Conservation (phyloP, 345 rosid species). For the Gossypium australe region DNA sequence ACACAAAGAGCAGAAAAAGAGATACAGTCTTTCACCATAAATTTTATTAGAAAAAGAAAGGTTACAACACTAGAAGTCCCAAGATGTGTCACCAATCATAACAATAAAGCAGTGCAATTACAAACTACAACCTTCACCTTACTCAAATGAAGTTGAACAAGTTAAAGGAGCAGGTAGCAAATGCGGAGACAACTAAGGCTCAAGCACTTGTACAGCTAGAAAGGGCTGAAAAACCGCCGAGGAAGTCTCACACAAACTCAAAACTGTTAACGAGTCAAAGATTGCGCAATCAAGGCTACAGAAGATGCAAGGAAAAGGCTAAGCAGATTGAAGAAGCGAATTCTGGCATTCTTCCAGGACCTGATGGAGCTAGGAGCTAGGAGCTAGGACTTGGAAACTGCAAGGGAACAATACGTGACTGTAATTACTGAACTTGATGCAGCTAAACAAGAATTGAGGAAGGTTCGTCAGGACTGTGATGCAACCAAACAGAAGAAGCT, state of each 20-base stretch:
- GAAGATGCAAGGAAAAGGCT: constrained; percentile 59
- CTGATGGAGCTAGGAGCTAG: constrained; percentile 30
- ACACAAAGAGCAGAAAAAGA: too few species aligned
- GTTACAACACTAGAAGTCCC: too few species aligned
- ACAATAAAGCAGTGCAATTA: too few species aligned
- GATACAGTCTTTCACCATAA: too few species aligned
- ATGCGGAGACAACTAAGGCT: constrained; percentile 63
- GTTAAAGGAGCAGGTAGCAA: constrained; percentile 68
- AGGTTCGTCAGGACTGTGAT: constrained; percentile 59
- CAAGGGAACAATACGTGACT: constrained; percentile 50
- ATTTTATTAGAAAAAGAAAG: too few species aligned
- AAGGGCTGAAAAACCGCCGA: constrained; percentile 60
- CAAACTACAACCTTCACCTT: constrained; percentile 44
- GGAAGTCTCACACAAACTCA: constrained; percentile 58
- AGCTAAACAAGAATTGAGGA: constrained; percentile 72
- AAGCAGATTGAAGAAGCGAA: constrained; percentile 52
- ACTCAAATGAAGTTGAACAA: constrained; percentile 69
- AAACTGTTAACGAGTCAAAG: constrained; percentile 52
- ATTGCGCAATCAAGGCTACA: constrained; percentile 48
- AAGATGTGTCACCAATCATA: too few species aligned
- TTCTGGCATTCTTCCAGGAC: constrained; percentile 27
- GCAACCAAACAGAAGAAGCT: constrained; percentile 60
- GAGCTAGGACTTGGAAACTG: constrained; percentile 47
- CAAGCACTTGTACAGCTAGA: constrained; percentile 78
- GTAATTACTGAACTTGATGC: constrained; percentile 61